These are phyloP conservation scores for Citrullus mucosospermus DNA, from an alignment of 306 rosid genomes.

Conservation along the genomic window DNA sequence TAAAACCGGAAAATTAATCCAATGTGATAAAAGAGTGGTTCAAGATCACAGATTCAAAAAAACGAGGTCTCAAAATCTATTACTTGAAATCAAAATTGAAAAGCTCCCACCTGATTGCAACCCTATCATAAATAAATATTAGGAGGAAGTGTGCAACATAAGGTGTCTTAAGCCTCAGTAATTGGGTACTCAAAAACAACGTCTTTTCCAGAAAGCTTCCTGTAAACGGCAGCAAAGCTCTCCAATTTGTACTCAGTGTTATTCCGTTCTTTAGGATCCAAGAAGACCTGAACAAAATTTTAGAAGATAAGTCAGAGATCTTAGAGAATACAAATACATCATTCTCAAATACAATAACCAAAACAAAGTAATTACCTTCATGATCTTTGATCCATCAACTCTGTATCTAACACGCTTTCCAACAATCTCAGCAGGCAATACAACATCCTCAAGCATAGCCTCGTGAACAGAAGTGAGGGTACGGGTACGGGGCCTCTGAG, in stretches of 20 bases:
- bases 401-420: conserved; percentile 72
- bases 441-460: conserved; percentile 78
- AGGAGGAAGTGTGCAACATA: neutral
- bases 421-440: conserved; percentile 81
- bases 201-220: conserved; percentile 81
- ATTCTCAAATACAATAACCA: neutral
- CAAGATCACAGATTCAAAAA: neutral
- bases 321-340: neutral
- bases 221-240: conserved; percentile 66
- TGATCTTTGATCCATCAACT: conserved; percentile 69
- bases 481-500: conserved; percentile 70
- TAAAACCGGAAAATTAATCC: neutral
- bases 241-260: conserved; percentile 78
- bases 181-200: conserved; percentile 72
- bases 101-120: conserved; percentile 8
- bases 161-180: conserved; percentile 34
- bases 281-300: conserved; percentile 33
- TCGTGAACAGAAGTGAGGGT: conserved; percentile 87
- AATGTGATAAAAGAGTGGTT: neutral
- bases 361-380: conserved; percentile 40
- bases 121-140: conserved; percentile 1
- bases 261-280: conserved; percentile 83
- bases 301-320: neutral
- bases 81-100: conserved; percentile 9
- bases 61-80: neutral